Percentiles rank a stretch among this genome's conserved stretches.
These are phyloP conservation scores for Aspergillus cristatus DNA, from an alignment of 495 filamentous ascomycete genomes.

Conservation along the genomic window DNA sequence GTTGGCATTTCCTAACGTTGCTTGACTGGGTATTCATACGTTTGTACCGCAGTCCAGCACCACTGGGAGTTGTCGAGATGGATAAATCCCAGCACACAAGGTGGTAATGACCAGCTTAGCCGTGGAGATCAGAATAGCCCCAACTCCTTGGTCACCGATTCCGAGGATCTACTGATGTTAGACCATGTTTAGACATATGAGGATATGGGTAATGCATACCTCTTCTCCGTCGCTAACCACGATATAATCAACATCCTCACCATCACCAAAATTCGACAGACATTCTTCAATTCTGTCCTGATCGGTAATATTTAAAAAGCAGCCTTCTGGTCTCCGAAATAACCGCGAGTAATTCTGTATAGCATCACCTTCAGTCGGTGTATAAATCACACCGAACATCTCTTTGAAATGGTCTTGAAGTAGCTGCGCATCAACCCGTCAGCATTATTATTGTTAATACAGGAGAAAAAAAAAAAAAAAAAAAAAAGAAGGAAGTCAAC, in stretches of 20 bases:
- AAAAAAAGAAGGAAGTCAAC: conserved; percentile 10
- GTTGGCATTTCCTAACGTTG: no score
- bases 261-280: conserved; percentile 55
- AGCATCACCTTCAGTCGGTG: conserved; percentile 85
- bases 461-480: neutral
- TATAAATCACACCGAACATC: conserved; percentile 86
- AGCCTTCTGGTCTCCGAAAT: conserved; percentile 69
- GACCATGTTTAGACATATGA: no score
- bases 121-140: conserved; percentile 74
- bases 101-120: conserved; percentile 80
- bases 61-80: conserved; percentile 68
- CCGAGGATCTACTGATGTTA: conserved; percentile 64
- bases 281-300: conserved; percentile 50
- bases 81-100: conserved; percentile 77
- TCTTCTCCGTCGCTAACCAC: conserved; percentile 75
- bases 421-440: conserved; percentile 36
- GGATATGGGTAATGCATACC: no score
- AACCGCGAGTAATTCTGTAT: conserved; percentile 76
- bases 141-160: conserved; percentile 87
- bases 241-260: conserved; percentile 79
- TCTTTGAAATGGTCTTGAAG: conserved; percentile 63
- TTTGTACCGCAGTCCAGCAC: conserved; percentile 85
- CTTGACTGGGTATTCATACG: no score
- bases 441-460: neutral
- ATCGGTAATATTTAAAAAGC: conserved; percentile 46